Evolutionary conservation across 2,329 filamentous ascomycete species (phyloP).

Genomic region (Alternaria metachromatica): DNA sequence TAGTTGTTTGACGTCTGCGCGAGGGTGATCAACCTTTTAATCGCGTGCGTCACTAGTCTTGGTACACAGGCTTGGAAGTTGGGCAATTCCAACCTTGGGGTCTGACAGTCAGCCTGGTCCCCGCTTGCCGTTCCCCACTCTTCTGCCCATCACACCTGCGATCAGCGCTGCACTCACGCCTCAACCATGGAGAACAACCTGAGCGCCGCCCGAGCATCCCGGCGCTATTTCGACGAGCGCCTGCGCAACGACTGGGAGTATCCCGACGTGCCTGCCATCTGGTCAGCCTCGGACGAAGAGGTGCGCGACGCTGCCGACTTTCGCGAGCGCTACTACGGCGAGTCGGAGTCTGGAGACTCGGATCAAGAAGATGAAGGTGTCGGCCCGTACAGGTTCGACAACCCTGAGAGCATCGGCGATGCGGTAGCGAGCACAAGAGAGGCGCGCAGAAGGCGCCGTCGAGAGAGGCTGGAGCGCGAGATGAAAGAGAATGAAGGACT

Average conservation of each 20-base stretch:
- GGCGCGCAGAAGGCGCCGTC: constrained; percentile 48
- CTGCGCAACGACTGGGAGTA: constrained; percentile 57
- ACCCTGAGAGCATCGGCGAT: constrained; percentile 53
- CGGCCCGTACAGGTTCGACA: constrained; percentile 52
- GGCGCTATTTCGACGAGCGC: constrained; percentile 50
- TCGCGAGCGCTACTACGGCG: constrained; percentile 54
- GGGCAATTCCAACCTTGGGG: not conserved
- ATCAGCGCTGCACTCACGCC: not conserved
- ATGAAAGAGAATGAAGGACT: constrained; percentile 79
- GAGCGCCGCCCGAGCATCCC: constrained; percentile 51
- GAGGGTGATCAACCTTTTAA: not conserved
- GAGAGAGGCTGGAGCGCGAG: constrained; percentile 49
- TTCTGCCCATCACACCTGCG: not conserved
- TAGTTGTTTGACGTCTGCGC: not conserved
- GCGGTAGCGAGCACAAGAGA: constrained; percentile 41
- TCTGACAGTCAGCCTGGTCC: not conserved
- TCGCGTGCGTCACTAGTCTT: constrained; percentile 7
- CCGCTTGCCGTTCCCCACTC: not conserved
- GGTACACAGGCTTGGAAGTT: not conserved
- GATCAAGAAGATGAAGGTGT: constrained; percentile 34
- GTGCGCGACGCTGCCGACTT: constrained; percentile 45
- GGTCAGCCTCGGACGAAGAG: constrained; percentile 45
- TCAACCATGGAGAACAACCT: constrained; percentile 49
- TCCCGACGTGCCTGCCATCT: constrained; percentile 40
- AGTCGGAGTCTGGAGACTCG: constrained; percentile 33